phyloP scores from a whole-genome alignment of 352 stramenopile genomes.

The Globisporangium nagaii region DNA sequence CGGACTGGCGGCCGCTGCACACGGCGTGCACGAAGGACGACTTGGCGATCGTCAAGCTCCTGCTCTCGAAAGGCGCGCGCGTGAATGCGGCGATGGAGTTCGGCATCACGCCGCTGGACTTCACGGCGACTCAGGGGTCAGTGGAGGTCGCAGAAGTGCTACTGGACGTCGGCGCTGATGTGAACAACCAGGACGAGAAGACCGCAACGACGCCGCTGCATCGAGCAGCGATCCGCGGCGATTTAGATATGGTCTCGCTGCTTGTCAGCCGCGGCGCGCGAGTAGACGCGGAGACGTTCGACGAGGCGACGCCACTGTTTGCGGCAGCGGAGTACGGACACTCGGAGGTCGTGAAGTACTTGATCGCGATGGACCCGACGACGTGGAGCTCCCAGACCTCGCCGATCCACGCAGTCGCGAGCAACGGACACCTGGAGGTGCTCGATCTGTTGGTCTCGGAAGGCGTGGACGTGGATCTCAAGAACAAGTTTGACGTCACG shows the following conservation, averaged over 20 bases:
- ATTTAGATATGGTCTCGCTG: conserved; percentile 7
- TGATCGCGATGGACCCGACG: conserved; percentile 6
- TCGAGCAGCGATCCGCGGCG: conserved; percentile 11
- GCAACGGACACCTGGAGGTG: conserved; percentile 14
- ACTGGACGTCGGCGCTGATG: conserved; percentile 11
- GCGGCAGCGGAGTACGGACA: conserved; percentile 13
- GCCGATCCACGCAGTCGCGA: conserved; percentile 12
- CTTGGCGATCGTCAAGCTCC: conserved; percentile 9
- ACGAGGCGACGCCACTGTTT: conserved; percentile 10
- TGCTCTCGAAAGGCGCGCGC: conserved; percentile 9
- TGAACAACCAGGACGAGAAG: conserved; percentile 14
- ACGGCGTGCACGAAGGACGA: conserved; percentile 12
- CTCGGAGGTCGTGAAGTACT: conserved; percentile 7
- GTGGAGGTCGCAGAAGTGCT: conserved; percentile 9
- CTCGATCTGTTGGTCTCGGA: conserved; percentile 8
- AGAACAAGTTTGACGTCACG: conserved; percentile 10
- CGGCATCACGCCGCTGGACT: conserved; percentile 12
- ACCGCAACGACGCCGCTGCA: conserved; percentile 13
- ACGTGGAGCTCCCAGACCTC: conserved; percentile 1
- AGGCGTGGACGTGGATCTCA: conserved; percentile 9
- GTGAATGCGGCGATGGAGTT: conserved; percentile 13
- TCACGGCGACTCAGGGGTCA: conserved; percentile 6
- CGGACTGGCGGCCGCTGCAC: conserved; percentile 13
- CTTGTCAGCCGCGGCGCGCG: conserved; percentile 5
- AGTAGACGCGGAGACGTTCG: conserved; percentile 8